phyloP scores from a whole-genome alignment of 1,139 yeast species.

The Blastobotrys niveus region DNA sequence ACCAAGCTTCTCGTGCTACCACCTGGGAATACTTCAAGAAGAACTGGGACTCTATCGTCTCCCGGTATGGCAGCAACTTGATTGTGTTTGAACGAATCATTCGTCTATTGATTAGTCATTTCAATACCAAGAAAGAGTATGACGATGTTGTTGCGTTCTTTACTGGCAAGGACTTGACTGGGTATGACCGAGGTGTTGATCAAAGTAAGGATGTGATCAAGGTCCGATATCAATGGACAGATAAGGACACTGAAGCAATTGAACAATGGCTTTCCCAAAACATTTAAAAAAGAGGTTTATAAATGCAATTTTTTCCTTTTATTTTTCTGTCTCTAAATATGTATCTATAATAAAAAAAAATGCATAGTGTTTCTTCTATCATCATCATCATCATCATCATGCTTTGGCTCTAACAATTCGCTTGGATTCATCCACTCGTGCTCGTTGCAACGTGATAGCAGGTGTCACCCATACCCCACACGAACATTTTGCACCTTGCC shows the following conservation, averaged over 20 bases:
- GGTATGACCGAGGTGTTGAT: constrained; percentile 32
- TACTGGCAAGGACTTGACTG: constrained; percentile 46
- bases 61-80: constrained; percentile 49
- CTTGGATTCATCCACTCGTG: constrained; percentile 67
- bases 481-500: constrained; percentile 93
- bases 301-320: not conserved
- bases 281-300: too few species aligned
- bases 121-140: constrained; percentile 41
- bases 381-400: too few species aligned
- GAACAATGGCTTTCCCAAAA: constrained; percentile 33
- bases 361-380: too few species aligned
- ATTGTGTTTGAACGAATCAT: constrained; percentile 62
- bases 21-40: constrained; percentile 54
- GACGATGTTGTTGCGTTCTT: constrained; percentile 50
- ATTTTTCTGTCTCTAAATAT: not conserved
- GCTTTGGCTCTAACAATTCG: constrained; percentile 14
- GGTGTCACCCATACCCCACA: constrained; percentile 98
- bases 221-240: constrained; percentile 30
- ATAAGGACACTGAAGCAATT: constrained; percentile 28
- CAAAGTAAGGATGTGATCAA: constrained; percentile 32
- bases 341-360: not conserved
- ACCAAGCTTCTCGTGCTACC: constrained; percentile 43
- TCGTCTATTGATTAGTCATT: constrained; percentile 46
- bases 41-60: constrained; percentile 48
- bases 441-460: constrained; percentile 73